These are phyloP conservation scores for Leishmania martiniquensis DNA, from an alignment of 208 protist genomes.

Conservation along the genomic window DNA sequence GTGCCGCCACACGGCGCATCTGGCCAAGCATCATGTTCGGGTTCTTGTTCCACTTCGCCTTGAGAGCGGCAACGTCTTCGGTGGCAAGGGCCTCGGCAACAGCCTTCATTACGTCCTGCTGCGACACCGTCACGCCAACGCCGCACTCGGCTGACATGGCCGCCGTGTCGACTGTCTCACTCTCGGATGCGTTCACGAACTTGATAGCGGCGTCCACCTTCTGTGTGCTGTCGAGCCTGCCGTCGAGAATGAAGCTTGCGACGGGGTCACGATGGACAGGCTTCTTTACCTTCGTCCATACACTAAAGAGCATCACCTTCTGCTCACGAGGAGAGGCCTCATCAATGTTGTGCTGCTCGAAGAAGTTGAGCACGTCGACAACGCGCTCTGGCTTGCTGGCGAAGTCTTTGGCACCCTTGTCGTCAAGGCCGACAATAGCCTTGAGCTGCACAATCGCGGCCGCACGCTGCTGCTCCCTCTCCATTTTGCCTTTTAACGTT, in stretches of 20 bases:
- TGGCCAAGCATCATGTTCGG: constrained; percentile 84
- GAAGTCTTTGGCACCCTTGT: constrained; percentile 87
- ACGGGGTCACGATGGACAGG: constrained; percentile 71
- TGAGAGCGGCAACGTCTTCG: constrained; percentile 61
- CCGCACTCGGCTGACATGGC: constrained; percentile 76
- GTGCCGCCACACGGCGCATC: constrained; percentile 66
- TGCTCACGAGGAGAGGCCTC: constrained; percentile 62
- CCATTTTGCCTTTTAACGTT: constrained; percentile 6
- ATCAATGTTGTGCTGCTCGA: constrained; percentile 52
- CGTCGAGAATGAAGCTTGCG: constrained; percentile 54
- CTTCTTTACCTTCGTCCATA: constrained; percentile 88
- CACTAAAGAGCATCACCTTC: constrained; percentile 89
- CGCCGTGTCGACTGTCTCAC: constrained; percentile 41
- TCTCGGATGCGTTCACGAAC: constrained; percentile 67
- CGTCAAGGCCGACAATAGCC: constrained; percentile 85
- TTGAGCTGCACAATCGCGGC: constrained; percentile 59
- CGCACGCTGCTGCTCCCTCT: constrained; percentile 30
- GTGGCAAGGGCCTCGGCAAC: constrained; percentile 58
- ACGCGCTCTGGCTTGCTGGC: constrained; percentile 87
- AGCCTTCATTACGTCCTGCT: constrained; percentile 44
- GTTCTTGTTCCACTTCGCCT: constrained; percentile 81
- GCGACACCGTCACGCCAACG: constrained; percentile 69
- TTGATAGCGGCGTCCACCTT: constrained; percentile 84
- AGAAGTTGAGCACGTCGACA: constrained; percentile 83
- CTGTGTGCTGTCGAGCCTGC: constrained; percentile 82